Evolutionary conservation across 164 flowering plant genomes (phyloP).

Genomic region (Santalum album): DNA sequence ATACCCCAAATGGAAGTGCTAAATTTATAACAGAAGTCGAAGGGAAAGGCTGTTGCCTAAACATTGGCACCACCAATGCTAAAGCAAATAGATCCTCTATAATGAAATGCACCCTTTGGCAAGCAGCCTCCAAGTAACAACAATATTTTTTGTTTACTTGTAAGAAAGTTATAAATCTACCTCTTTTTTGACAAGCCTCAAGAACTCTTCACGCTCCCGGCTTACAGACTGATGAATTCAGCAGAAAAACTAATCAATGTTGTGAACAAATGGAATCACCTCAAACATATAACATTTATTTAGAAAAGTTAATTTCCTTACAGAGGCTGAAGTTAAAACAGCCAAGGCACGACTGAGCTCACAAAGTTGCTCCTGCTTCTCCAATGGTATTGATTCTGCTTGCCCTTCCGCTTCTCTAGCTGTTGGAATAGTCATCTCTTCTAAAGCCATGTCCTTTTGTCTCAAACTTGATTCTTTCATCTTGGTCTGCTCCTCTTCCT

Average conservation of each 20-base stretch:
- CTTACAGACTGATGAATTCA: conserved; percentile 74
- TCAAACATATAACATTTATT: neutral
- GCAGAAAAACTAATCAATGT: conserved; percentile 3
- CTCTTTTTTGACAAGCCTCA: conserved; percentile 89
- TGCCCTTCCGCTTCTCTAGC: conserved; percentile 63
- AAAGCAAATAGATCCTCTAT: no score
- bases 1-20: no score
- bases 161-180: conserved; percentile 22
- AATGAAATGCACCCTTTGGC: no score
- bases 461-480: conserved; percentile 38
- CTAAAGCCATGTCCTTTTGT: conserved; percentile 69
- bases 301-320: conserved; percentile 22
- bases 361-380: conserved; percentile 73
- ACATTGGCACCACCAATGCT: no score
- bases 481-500: conserved; percentile 67
- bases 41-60: no score
- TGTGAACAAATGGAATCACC: neutral
- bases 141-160: neutral
- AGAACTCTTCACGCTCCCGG: conserved; percentile 87
- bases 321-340: conserved; percentile 92
- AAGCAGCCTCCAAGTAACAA: neutral
- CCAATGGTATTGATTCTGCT: conserved; percentile 39
- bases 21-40: no score
- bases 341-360: conserved; percentile 83
- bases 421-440: conserved; percentile 66